Evolutionary conservation across 768 basidiomycete genomes (phyloP), one percentile per base, ranked within the genome.

Genomic region (Austroboletus festivus): DNA sequence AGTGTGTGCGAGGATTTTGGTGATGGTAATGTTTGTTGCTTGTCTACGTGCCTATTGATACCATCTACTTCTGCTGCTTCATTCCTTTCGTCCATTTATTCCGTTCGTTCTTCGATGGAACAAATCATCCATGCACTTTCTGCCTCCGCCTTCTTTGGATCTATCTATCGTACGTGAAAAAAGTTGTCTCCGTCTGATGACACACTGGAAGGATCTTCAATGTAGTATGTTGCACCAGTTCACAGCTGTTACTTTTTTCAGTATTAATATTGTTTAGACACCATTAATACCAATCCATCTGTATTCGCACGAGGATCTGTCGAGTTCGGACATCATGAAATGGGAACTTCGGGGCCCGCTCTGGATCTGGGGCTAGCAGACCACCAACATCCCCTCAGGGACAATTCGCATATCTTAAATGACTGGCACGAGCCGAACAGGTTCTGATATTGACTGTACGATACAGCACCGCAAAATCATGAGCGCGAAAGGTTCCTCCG

Each of bases 1-100:
- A 93, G 67, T 75, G 77, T 51, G 69, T 87, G 34, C 70, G 79
- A 50, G 76, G 79, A 45, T 80, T 73, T 50, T 84, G 82, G 82
- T 68, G 54, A 69, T 84, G 82, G 82, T 69, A 52, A 69, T 50
- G 19, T 41, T 33, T 22, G 23, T 41, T 38, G 33, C 18, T 37
- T 34, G 10, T 38, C n/a, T n/a, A n/a, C 33, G 28, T 47, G 42
- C 37, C 35, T 26, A 31, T 35, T 43, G 45, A 42, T 42, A 42
- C 39, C 38, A 52, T 49, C 45, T 45, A 48, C 41, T 41, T 48
- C 21, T 51, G 39, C 43, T 59, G 43, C 53, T 63, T 46, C 46
- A 54, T 58, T 54, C 51, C 44, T 46, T 47, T 59, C 48, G 35
- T 38, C 23, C 34, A 44, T 44, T 35, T 45, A 40, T 41, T 37